These are phyloP conservation scores for Penicillium daleae DNA, from an alignment of 495 filamentous ascomycete genomes.

Conservation along the genomic window DNA sequence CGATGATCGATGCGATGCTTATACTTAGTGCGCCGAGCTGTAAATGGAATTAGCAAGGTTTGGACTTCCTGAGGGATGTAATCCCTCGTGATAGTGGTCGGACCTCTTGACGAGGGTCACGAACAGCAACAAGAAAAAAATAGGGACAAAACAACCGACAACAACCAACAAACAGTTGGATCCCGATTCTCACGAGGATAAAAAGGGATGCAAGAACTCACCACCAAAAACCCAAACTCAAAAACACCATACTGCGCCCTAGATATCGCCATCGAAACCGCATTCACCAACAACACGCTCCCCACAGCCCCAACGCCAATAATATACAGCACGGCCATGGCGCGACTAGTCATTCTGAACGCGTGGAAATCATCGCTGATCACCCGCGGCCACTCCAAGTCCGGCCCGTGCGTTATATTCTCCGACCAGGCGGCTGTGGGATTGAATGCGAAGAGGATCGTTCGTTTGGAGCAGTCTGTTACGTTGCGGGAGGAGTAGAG, in stretches of 20 bases:
- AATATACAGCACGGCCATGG: slow-evolving; percentile 67
- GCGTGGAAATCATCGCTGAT: slow-evolving; percentile 63
- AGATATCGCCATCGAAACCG: slow-evolving; percentile 17
- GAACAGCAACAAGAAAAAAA: too few relatives aligned
- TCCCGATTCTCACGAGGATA: too few relatives aligned
- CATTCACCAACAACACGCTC: slow-evolving; percentile 52
- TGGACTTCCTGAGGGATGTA: too few relatives aligned
- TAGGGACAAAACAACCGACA: too few relatives aligned
- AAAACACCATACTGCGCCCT: slow-evolving; percentile 25
- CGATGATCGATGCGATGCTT: slow-evolving; percentile 65
- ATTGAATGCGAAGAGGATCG: slow-evolving; percentile 60
- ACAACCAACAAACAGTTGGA: too few relatives aligned
- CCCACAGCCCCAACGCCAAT: slow-evolving; percentile 63
- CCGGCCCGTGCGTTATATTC: slow-evolving; percentile 57
- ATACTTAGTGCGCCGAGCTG: slow-evolving; percentile 53
- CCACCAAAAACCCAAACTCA: slow-evolving; percentile 38
- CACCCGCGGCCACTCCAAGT: slow-evolving; percentile 64
- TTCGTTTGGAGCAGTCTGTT: slow-evolving; percentile 63
- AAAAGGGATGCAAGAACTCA: too few relatives aligned
- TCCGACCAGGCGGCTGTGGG: slow-evolving; percentile 57
- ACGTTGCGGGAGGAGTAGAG: slow-evolving; percentile 54
- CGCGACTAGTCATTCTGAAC: slow-evolving; percentile 49
- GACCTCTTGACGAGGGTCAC: too few relatives aligned
- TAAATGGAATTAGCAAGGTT: background rate
- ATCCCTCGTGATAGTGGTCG: background rate